A percentile compares a stretch with the other conserved stretches of the same genome.
Evolutionary conservation across 768 basidiomycete species (phyloP).

Genomic region (Hydnomerulius pinastri): DNA sequence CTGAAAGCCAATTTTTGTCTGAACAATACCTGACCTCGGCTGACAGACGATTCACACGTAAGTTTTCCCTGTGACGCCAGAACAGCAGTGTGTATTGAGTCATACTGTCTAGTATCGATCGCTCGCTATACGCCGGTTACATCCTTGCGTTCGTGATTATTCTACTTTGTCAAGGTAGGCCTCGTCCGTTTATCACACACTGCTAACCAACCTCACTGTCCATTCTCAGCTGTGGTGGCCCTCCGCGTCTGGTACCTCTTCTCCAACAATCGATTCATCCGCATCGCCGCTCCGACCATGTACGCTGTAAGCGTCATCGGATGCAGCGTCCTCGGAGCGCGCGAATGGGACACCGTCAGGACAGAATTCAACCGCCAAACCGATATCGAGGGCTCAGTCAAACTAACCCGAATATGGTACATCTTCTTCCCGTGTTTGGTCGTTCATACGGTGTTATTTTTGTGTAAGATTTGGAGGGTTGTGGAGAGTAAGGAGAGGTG

Average conservation of each 20-base stretch:
- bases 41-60: no score
- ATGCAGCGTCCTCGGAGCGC: constrained; percentile 35
- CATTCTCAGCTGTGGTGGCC: constrained; percentile 37
- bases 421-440: background rate
- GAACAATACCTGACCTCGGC: no score
- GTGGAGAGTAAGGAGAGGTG: constrained; percentile 34
- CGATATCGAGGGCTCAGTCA: background rate
- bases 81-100: background rate
- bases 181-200: constrained; percentile 1
- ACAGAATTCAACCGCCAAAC: background rate
- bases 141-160: constrained; percentile 34
- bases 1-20: no score
- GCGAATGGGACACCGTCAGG: constrained; percentile 38
- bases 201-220: background rate
- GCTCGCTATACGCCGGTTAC: constrained; percentile 10
- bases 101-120: background rate
- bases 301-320: constrained; percentile 32
- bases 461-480: constrained; percentile 37
- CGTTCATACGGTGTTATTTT: constrained; percentile 36
- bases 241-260: constrained; percentile 46
- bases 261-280: constrained; percentile 29
- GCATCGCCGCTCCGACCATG: constrained; percentile 28
- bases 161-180: constrained; percentile 27
- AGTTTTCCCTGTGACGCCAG: no score
- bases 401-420: background rate